Base-by-base conservation (phyloP, 176 grass and related monocot genomes). In the Carex scoparia region DNA sequence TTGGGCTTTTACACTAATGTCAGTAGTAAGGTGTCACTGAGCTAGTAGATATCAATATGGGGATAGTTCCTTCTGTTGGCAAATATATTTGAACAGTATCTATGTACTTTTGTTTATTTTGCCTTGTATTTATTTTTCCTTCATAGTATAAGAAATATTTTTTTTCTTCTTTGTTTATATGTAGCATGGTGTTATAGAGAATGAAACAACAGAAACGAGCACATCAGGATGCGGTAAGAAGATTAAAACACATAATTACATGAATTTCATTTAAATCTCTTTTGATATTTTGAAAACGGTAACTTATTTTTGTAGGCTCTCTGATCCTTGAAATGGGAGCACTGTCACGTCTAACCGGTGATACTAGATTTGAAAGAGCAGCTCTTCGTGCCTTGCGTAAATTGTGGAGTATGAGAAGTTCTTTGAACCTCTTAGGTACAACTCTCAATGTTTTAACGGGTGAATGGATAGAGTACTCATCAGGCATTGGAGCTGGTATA, bases 341-440 rank as follows among this genome's bases (percentile, higher is more conserved):
- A 58, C 86, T 98, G 61, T 95, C 95, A 86, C 91, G 89, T 81
- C 88, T 98, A 82, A 95, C 89, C 33, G 91, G 95, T 62, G 93
- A 98, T 88, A 87, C 86, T 80, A 95, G 83, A 93, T 98, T 90
- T 85, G 93, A 98, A 92, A 89, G 84, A 90, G 93, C 88, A 85
- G 91, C 95, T 85, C 91, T 98, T 51, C 88, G 86, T 79, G 95
- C 95, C 79, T 90, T 98, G 80, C 92, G 93, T 69, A 95, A 90
- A 89, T 89, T 98, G 82, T 95, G 95, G 95, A 98, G 89, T 69
- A 92, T 98, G 95, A 98, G 95, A 93, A 98, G 95, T 83, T 91
- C 93, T 84, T 86, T 95, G 18, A 95, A 98, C 93, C 91, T 98
- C n/a, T 84, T 98, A 63, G 95, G 95, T 51, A 94, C 95, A 68